Conservation (phyloP, 495 filamentous ascomycete genomes). For the Penicillium paxilli region DNA sequence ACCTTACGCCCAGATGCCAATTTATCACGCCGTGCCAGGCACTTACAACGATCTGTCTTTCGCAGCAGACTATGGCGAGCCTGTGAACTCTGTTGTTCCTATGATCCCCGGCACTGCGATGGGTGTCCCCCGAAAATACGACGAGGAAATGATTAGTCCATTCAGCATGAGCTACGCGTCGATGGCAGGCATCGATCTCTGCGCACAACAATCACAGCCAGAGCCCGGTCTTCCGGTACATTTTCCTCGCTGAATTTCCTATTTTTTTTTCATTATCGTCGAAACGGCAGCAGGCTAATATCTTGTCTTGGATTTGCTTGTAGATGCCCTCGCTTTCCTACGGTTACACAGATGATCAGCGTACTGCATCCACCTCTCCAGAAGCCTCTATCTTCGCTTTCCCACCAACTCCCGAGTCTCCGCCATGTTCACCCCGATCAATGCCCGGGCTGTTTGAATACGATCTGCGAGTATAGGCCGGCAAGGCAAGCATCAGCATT, state of each 20-base stretch:
- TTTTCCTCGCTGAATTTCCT: conserved; percentile 56
- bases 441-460: conserved; percentile 27
- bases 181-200: conserved; percentile 74
- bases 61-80: conserved; percentile 64
- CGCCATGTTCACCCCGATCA: conserved; percentile 33
- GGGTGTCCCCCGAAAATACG: conserved; percentile 36
- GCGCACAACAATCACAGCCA: conserved; percentile 36
- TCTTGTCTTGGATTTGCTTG: conserved; percentile 19
- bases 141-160: conserved; percentile 69
- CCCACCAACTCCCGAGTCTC: conserved; percentile 42
- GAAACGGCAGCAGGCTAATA: conserved; percentile 20
- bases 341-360: conserved; percentile 78
- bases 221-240: conserved; percentile 43
- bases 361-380: conserved; percentile 44
- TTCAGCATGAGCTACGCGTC: conserved; percentile 76
- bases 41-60: conserved; percentile 57
- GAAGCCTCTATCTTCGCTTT: conserved; percentile 36
- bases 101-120: conserved; percentile 57
- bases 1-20: conserved; percentile 60
- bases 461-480: conserved; percentile 17
- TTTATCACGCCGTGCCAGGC: conserved; percentile 64
- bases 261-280: conserved; percentile 47
- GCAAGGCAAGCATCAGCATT: background rate
- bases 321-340: conserved; percentile 89
- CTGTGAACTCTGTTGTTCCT: conserved; percentile 63